Evolutionary conservation across 2,329 filamentous ascomycete species (phyloP), one percentile per base, ranked within the genome.

Genomic region (Pestalotiopsis sp.): DNA sequence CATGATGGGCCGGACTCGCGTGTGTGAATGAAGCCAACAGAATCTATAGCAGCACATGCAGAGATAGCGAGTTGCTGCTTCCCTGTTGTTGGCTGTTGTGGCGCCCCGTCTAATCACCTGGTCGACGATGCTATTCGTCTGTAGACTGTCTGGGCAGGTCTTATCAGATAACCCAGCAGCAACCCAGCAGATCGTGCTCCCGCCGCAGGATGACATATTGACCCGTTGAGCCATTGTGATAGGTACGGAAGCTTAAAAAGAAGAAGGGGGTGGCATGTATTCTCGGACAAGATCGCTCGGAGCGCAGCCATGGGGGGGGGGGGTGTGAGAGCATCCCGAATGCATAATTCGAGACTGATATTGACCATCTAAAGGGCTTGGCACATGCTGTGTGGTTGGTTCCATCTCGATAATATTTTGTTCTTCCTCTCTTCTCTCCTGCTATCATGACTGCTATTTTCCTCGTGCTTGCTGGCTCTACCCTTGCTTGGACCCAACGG

Each of bases 121-220:
- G n/a, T 61, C 13, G 38, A 14, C 25, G 39, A 61, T 63, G 20
- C 58, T 62, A 67, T 67, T 67, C 66, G 66, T 63, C 66, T 67
- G 45, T 52, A 52, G 45, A 52, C 14, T 52, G 39, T 49, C 52
- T 41, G 38, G 36, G 36, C 57, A 17, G 25, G 20, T 49, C 66
- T 67, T 67, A 67, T 67, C 66, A 67, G 66, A 63, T 62, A 67
- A 61, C 57, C 56, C 64, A 25, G 5, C 20, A 23, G 41, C 25
- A 23, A 31, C 27, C 62, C 14, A 52, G 39, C 20, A 23, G 17
- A 56, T 45, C 63, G 63, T 65, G 63, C 41, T 65, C 31, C 27
- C 49, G 41, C 25, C n/a, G 25, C 49, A 38, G 63, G 63, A 65
- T 65, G 63, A 56, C 63, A 65, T 65, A 45, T 56, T 65, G 36